These are phyloP conservation scores for Dalechampia spathulata DNA, from an alignment of 441 rosid genomes.

Conservation along the genomic window DNA sequence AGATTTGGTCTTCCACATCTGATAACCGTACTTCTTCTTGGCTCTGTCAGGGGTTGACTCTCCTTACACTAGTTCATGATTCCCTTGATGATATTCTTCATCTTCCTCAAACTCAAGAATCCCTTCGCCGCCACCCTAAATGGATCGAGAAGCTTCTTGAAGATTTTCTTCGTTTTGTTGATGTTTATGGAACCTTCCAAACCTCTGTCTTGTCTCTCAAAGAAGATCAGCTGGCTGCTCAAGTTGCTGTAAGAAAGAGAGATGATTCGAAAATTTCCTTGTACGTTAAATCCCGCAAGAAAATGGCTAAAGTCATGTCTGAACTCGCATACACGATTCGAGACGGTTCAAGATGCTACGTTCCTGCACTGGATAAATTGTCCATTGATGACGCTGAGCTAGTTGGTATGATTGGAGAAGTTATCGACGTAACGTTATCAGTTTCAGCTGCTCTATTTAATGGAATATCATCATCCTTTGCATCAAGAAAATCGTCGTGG, in stretches of 20 bases:
- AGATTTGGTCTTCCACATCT: constrained; percentile 31
- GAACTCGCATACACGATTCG: constrained; percentile 36
- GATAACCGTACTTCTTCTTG: constrained; percentile 34
- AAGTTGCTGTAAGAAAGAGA: constrained; percentile 48
- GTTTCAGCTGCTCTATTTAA: constrained; percentile 51
- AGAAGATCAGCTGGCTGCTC: constrained; percentile 60
- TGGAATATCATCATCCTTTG: constrained; percentile 35
- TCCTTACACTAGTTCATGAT: constrained; percentile 47
- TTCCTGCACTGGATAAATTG: constrained; percentile 14
- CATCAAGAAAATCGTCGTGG: constrained; percentile 29
- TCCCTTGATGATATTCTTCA: constrained; percentile 53
- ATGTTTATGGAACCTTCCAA: constrained; percentile 73
- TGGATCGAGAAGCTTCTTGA: constrained; percentile 69
- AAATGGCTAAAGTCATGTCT: constrained; percentile 39
- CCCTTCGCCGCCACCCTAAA: constrained; percentile 38
- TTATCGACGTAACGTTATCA: constrained; percentile 37
- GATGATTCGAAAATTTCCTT: constrained; percentile 40
- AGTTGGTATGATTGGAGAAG: constrained; percentile 36
- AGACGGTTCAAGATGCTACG: constrained; percentile 17
- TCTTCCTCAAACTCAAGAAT: constrained; percentile 60
- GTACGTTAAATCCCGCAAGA: constrained; percentile 41
- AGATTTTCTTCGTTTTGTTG: constrained; percentile 57
- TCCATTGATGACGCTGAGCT: constrained; percentile 37
- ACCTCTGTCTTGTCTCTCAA: constrained; percentile 39
- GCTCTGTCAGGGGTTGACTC: constrained; percentile 47